Percentiles rank a stretch among this genome's conserved stretches.
Conservation (phyloP, 2,329 filamentous ascomycete genomes). For the Cryphonectria parasitica region DNA sequence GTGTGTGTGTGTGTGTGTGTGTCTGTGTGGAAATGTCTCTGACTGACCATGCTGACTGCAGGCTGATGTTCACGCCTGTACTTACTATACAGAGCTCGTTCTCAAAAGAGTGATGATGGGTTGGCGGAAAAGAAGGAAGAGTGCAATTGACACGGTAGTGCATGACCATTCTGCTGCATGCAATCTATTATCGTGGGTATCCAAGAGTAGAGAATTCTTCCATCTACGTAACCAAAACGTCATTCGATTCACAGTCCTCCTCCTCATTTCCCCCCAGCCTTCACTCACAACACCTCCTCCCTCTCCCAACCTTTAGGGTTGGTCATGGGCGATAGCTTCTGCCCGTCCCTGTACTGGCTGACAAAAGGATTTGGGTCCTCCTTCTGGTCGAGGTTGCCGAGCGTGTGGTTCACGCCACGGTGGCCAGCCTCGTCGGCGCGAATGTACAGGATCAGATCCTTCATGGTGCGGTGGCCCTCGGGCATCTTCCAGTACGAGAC, state of each 20-base stretch:
- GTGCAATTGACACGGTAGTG: neutral
- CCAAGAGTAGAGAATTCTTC: conserved; percentile 17
- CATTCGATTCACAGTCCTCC: neutral
- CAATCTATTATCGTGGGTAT: conserved; percentile 16
- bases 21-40: neutral
- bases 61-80: neutral
- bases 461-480: conserved; percentile 79
- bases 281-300: conserved; percentile 61
- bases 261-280: no score
- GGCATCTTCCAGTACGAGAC: conserved; percentile 95
- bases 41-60: neutral
- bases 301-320: conserved; percentile 81
- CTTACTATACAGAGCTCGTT: neutral
- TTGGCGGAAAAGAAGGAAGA: no score
- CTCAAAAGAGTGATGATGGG: neutral
- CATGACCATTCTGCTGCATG: neutral
- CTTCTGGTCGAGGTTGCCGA: conserved; percentile 84
- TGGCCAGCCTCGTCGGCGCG: conserved; percentile 76
- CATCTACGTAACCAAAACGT: neutral
- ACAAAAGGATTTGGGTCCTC: conserved; percentile 93
- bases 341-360: conserved; percentile 74
- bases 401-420: conserved; percentile 92
- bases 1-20: no score
- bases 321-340: conserved; percentile 63
- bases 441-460: conserved; percentile 84